Percentiles rank a stretch among this genome's conserved stretches.
Evolutionary conservation across 129 eudicot genomes (phyloP).

Genomic region (Helianthus tuberosus): DNA sequence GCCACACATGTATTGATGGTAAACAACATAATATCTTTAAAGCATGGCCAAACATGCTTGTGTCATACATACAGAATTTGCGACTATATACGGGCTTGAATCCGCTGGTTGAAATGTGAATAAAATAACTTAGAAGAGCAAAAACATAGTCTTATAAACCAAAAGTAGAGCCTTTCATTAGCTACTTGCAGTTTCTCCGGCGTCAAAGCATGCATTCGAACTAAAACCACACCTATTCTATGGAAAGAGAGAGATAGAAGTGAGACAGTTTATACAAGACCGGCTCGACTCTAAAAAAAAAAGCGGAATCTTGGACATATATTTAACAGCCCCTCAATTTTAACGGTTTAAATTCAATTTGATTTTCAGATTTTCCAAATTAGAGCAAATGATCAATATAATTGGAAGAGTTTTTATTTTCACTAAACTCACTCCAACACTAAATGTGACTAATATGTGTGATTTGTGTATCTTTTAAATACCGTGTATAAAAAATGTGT

Average conservation of each 20-base stretch:
- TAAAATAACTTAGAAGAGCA: constrained; percentile 8
- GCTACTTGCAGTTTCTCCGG: constrained; percentile 21
- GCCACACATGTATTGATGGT: constrained; percentile 19
- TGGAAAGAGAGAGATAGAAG: not conserved
- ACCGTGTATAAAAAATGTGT: no score
- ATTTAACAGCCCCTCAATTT: no score
- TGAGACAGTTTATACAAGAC: no score
- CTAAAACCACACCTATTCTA: not conserved
- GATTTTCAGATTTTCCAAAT: no score
- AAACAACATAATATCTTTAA: constrained; percentile 22
- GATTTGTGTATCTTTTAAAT: no score
- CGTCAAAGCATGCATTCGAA: constrained; percentile 18
- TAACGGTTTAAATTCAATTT: no score
- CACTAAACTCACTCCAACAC: no score
- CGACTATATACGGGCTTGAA: not conserved
- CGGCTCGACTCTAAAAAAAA: no score
- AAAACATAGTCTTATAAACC: constrained; percentile 14
- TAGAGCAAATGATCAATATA: no score
- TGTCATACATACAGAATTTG: constrained; percentile 2
- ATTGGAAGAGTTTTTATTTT: no score
- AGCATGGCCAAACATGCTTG: constrained; percentile 19
- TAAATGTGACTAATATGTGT: no score
- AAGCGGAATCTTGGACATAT: no score
- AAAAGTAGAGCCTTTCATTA: constrained; percentile 14
- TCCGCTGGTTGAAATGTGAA: not conserved